A percentile compares a stretch with the other conserved stretches of the same genome.
phyloP scores from a whole-genome alignment of 202 grass and related monocot species.

The Carex arenaria region DNA sequence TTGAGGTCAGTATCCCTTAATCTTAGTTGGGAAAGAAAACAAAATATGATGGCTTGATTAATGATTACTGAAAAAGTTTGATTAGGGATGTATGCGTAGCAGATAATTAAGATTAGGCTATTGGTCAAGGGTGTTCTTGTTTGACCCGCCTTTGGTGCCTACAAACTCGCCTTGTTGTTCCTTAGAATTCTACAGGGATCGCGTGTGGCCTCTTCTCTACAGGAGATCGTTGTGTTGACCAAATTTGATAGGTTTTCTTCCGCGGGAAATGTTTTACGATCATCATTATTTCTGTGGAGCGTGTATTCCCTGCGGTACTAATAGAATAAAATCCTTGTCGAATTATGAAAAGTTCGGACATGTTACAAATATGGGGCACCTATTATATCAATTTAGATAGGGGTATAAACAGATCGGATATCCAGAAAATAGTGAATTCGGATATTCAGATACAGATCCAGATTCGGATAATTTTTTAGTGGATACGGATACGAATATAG shows the following conservation, averaged over 20 bases:
- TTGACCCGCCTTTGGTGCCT: constrained; percentile 71
- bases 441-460: too few species aligned
- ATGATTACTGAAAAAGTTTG: constrained; percentile 15
- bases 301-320: too few species aligned
- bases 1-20: background rate
- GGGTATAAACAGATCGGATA: too few species aligned
- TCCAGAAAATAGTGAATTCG: too few species aligned
- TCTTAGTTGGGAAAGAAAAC: background rate
- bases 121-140: constrained; percentile 49
- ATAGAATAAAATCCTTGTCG: too few species aligned
- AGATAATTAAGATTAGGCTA: constrained; percentile 34
- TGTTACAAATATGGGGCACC: too few species aligned
- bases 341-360: too few species aligned
- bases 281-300: too few species aligned
- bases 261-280: background rate
- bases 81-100: constrained; percentile 31
- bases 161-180: constrained; percentile 36
- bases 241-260: background rate
- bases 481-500: too few species aligned
- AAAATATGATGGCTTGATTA: background rate
- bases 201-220: background rate
- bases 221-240: background rate
- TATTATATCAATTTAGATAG: too few species aligned
- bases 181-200: constrained; percentile 24
- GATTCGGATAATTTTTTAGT: too few species aligned